Evolutionary conservation across 345 rosid genomes (phyloP), one percentile per base, ranked within the genome.

Genomic region (Arabidopsis arenosa): DNA sequence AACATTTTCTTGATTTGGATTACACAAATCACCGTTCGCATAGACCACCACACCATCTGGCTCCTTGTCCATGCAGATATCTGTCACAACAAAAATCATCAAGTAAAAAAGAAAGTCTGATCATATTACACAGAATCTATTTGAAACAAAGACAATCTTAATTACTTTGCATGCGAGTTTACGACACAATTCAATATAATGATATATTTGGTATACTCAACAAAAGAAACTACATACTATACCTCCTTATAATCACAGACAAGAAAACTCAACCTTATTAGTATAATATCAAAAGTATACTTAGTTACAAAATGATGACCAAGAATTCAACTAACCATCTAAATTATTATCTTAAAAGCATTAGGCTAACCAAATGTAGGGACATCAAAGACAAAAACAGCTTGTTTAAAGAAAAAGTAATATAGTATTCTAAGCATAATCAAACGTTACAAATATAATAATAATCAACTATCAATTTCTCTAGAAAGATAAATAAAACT

Each of bases 41-140:
- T 81, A 84, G 35, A 84, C 82, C 57, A 83, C 77, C 40, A 84
- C 86, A 73, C 80, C 81, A 82, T 89, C 88, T 44, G 87, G 86
- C 79, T 86, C 93, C 73, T 93, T 93, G 81, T 93, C 98, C 90
- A 85, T 86, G 81, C 95, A 89, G 32, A 88, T 83, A 77, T 90
- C 95, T 30, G 84, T 72, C 57, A 76, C 80, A 75, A 86, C 18
- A 52, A 84, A 84, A 93, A 88, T 86, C 43, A 65, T 65, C 55
- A 9, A 82, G 72, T 75, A 54, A 84, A 74, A 54, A 69, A 30
- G 32, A 21, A 21, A 26, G 67, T 72, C 76, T 15, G 40, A 45
- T 75, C 47, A 58, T 68, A 48, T 47, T 66, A 48, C 48, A 14
- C 14, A 67, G 0, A 28, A 26, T 7, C 28, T 26, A 45, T 56